Base-by-base conservation (phyloP, 345 rosid genomes). In the Toxicodendron radicans region DNA sequence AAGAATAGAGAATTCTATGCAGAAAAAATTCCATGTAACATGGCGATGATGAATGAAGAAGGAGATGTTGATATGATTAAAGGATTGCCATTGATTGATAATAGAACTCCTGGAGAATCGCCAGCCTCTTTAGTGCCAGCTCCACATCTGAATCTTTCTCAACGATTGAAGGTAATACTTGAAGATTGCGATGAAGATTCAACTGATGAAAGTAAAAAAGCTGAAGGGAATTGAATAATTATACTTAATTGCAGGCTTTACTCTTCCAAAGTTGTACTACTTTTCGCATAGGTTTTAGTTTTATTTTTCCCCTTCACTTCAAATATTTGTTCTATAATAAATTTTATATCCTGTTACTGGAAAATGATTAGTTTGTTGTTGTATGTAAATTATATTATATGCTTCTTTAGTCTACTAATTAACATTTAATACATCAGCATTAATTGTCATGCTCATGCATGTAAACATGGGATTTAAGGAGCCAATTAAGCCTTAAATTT, bases 21-120 rank as follows among this genome's bases (percentile, higher is more conserved):
- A 0, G 46, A 75, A 48, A 85, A 52, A 71, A 77, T 85, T 13
- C 83, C 84, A 1, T 82, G 87, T 66, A 87, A 82, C 35, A 66
- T 85, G 82, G 79, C 82, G 75, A 84, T 82, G 85, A 82, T 79
- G 84, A 78, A 78, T 46, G 85, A 76, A 58, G 81, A 73, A 2
- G 84, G 89, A 14, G 73, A 70, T 4, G 81, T 75, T 60, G 85
- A 83, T 23, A 79, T 83, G 81, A 82, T 85, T 32, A 84, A 66
- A 76, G 78, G 80, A 54, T 59, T 65, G 52, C 74, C 75, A 2
- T 58, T 79, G 74, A 76, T 73, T 5, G 81, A 76, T 35, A 23
- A 21, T 7, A 74, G 76, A 2, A 73, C 70, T 46, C 72, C 81
- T 2, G 45, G 73, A 45, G 73, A 41, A 14, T 84, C 87, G 10